These are phyloP conservation scores for Blepharisma undulans DNA, from an alignment of 169 alveolate genomes.

Conservation along the genomic window DNA sequence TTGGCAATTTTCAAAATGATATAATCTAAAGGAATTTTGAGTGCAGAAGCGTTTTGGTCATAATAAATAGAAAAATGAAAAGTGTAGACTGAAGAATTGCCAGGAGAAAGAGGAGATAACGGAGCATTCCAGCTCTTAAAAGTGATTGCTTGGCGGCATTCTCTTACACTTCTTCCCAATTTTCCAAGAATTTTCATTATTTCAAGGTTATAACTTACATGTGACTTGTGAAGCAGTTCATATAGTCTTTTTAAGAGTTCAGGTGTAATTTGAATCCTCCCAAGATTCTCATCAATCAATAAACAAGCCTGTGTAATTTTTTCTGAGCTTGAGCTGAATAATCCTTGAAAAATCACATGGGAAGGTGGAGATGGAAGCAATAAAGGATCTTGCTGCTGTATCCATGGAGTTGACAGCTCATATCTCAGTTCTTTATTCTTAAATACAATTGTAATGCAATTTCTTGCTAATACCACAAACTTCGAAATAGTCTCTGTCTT, in stretches of 20 bases:
- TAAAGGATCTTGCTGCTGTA: slow-evolving; percentile 41
- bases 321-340: neutral
- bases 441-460: neutral
- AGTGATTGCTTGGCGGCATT: neutral
- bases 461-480: slow-evolving; percentile 19
- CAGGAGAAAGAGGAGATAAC: neutral
- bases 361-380: slow-evolving; percentile 13
- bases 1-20: neutral
- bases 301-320: neutral
- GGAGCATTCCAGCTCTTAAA: slow-evolving; percentile 19
- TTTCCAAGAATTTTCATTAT: neutral
- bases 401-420: slow-evolving; percentile 29
- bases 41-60: neutral
- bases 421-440: neutral
- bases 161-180: slow-evolving; percentile 13
- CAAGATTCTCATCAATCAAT: slow-evolving; percentile 15
- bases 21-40: slow-evolving; percentile 15
- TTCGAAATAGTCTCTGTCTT: neutral
- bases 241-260: slow-evolving; percentile 12
- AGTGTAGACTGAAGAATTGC: neutral
- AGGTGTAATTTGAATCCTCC: neutral
- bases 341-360: neutral
- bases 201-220: neutral
- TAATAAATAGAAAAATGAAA: neutral
- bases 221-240: slow-evolving; percentile 33